Evolutionary conservation across 805 yeast species (phyloP), one percentile per base, ranked within the genome.

Genomic region (Hanseniaspora clermontiae): DNA sequence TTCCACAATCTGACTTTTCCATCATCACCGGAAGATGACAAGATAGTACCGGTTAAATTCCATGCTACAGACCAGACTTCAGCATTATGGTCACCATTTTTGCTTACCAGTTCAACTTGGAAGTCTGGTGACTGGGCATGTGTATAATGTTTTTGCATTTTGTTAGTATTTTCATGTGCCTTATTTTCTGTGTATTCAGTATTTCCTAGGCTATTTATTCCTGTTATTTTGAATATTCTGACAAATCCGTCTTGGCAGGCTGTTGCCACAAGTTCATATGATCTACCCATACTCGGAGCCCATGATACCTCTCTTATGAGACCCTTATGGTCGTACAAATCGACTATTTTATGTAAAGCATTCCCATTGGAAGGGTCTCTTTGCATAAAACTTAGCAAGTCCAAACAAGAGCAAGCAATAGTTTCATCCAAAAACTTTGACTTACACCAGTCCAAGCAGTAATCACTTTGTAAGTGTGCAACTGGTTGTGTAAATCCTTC

Each of bases 1-100:
- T 91, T 93, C 95, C 97, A 93, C 61, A 93, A 75, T 62, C 96
- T 74, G 6, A 91, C 83, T 60, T 83, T 82, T 3, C 97, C 97
- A 66, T 93, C 97, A 65, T 90, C 97, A 19, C 98, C 97, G 6
- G 97, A 88, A 49, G 93, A 83, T 61, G 96, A 85, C 60, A 93
- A 71, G 5, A 93, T 82, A 0, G 97, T 87, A 5, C 97, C 97
- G 0, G 97, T 87, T 47, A 83, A 68, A 67, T 93, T 93, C 97
- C 98, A 93, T 31, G 86, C 78, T 1, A 93, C 97, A 42, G 90
- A 78, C 98, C 99, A 93, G 0, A 93, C 96, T 69, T 93, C 95
- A 56, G 85, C 83, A 59, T 80, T 77, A 66, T 87, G 95, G 65
- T 85, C 93, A 59, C 76, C 81, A 60, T 85, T 80, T 61, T 80